Evolutionary conservation across 1,284 basidiomycete species (phyloP).

Genomic region (Puccinia sorghi): DNA sequence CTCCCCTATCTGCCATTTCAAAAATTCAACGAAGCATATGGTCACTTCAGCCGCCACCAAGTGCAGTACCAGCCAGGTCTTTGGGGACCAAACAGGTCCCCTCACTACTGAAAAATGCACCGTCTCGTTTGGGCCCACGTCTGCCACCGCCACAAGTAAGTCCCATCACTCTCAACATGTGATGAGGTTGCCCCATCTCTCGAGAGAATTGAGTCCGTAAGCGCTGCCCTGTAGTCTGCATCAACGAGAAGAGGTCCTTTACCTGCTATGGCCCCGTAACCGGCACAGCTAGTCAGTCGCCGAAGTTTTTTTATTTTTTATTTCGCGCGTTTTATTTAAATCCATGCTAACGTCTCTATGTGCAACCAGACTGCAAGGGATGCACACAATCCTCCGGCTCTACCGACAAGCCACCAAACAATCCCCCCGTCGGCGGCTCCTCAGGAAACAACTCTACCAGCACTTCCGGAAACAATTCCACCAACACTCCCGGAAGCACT

Average conservation of each 20-base stretch:
- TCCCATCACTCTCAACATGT: background rate
- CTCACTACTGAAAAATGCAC: constrained; percentile 15
- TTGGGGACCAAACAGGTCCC: background rate
- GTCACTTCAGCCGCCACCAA: background rate
- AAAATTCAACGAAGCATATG: background rate
- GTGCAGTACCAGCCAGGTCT: background rate
- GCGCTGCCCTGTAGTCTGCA: background rate
- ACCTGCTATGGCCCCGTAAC: background rate
- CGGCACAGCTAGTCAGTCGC: background rate
- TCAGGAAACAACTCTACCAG: too few species aligned
- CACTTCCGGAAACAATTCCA: too few species aligned
- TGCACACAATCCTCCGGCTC: too few species aligned
- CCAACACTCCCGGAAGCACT: too few species aligned
- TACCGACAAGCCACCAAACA: background rate
- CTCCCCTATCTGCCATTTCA: too few species aligned
- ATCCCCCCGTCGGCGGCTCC: too few species aligned
- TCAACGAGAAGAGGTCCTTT: background rate
- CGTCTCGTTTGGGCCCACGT: background rate
- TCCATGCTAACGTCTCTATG: background rate
- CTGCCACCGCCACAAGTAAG: constrained; percentile 3
- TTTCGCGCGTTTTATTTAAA: too few species aligned
- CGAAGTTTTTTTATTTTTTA: too few species aligned
- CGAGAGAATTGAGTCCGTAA: background rate
- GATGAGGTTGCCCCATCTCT: background rate
- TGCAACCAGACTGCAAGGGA: constrained; percentile 2